A percentile compares a stretch with the other conserved stretches of the same genome.
These are phyloP conservation scores for Pseudocercospora pini-densiflorae DNA, from an alignment of 2,329 filamentous ascomycete species.

Conservation along the genomic window DNA sequence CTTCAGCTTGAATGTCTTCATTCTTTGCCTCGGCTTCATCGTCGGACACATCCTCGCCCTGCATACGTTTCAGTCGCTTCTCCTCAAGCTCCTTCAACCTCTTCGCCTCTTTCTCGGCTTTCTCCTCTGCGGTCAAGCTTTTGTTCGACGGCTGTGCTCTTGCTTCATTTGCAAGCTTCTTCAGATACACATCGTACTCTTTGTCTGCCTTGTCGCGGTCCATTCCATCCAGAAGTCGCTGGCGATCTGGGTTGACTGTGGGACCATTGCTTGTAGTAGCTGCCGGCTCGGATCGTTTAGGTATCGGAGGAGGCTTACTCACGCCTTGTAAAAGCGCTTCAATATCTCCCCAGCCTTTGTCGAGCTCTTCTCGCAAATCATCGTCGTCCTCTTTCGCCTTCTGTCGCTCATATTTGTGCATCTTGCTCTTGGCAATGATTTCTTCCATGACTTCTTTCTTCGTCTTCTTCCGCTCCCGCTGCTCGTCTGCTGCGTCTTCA, in stretches of 20 bases:
- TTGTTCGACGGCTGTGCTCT: conserved; percentile 83
- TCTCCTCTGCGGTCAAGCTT: conserved; percentile 90
- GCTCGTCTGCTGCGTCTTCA: conserved; percentile 55
- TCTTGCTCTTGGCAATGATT: conserved; percentile 94
- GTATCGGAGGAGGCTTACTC: conserved; percentile 48
- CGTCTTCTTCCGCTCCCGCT: conserved; percentile 85
- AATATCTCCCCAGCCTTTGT: conserved; percentile 80
- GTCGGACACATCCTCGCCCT: conserved; percentile 75
- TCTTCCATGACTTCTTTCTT: conserved; percentile 99
- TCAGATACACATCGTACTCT: conserved; percentile 84
- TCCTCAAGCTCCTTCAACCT: conserved; percentile 81
- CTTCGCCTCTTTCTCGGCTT: conserved; percentile 74
- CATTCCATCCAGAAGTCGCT: conserved; percentile 62
- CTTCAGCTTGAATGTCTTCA: conserved; percentile 34
- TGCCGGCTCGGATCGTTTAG: conserved; percentile 29
- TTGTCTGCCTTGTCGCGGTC: conserved; percentile 75
- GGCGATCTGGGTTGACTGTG: conserved; percentile 64
- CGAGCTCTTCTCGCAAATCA: conserved; percentile 79
- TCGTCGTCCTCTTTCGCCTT: conserved; percentile 91
- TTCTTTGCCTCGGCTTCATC: conserved; percentile 50
- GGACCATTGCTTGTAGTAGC: conserved; percentile 44
- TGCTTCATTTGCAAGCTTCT: conserved; percentile 81
- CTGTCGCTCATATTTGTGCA: conserved; percentile 93
- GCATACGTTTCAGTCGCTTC: conserved; percentile 83
- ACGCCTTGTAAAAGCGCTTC: conserved; percentile 70